Evolutionary conservation across 306 rosid species (phyloP).

Genomic region (Hippophae gyantsensis): DNA sequence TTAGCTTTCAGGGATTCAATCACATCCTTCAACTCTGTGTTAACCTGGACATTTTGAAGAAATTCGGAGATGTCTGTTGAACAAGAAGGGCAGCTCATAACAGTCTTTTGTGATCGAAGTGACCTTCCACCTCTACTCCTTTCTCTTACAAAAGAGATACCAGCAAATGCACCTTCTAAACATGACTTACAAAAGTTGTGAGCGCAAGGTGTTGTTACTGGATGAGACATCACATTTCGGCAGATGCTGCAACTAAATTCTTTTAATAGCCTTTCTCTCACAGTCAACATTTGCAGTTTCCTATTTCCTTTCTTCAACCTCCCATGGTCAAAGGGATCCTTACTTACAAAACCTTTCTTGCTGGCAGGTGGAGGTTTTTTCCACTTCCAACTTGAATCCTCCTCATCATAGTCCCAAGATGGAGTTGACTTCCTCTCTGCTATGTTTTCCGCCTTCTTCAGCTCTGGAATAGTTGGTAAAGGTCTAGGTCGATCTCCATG

Average conservation of each 20-base stretch:
- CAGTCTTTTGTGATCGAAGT: conserved; percentile 49
- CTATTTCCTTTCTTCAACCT: conserved; percentile 7
- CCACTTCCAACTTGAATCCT: conserved; percentile 50
- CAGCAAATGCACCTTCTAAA: conserved; percentile 40
- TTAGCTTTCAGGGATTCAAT: conserved; percentile 46
- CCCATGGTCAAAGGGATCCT: conserved; percentile 9
- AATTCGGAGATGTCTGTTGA: conserved; percentile 57
- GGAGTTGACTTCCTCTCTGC: conserved; percentile 43
- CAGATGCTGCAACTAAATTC: conserved; percentile 47
- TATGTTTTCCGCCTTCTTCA: conserved; percentile 37
- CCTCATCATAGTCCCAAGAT: conserved; percentile 67
- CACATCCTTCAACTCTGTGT: conserved; percentile 47
- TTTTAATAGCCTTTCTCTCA: conserved; percentile 34
- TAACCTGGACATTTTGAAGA: conserved; percentile 76
- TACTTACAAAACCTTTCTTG: conserved; percentile 11
- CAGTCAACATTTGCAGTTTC: conserved; percentile 4
- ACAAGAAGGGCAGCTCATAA: conserved; percentile 67
- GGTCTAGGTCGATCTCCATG: conserved; percentile 58
- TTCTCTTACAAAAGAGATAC: conserved; percentile 24
- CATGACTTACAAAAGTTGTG: conserved; percentile 60
- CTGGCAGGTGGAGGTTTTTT: conserved; percentile 47
- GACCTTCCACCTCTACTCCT: conserved; percentile 34
- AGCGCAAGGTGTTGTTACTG: conserved; percentile 55
- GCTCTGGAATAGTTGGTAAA: conserved; percentile 42
- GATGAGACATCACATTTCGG: conserved; percentile 26